Conservation (phyloP, 352 stramenopile genomes). For the Globisporangium cederbergense region DNA sequence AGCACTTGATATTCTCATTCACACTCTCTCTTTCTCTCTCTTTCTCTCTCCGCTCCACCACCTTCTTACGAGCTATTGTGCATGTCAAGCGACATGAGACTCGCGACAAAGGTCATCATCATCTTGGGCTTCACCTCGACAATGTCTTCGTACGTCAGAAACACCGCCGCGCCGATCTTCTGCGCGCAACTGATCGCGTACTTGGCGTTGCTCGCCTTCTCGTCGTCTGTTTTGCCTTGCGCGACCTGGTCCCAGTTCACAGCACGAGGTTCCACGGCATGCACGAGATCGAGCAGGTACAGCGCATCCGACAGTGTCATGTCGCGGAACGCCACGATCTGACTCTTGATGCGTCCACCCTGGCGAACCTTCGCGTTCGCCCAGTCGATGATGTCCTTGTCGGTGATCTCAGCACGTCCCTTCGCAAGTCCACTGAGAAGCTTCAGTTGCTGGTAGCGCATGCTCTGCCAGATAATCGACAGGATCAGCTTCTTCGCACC, state of each 20-base stretch:
- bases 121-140: conserved; percentile 93
- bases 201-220: conserved; percentile 89
- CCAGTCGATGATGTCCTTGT: conserved; percentile 83
- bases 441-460: conserved; percentile 90
- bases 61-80: conserved; percentile 33
- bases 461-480: conserved; percentile 93
- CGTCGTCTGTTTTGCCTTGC: conserved; percentile 56
- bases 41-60: no score
- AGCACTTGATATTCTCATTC: not conserved
- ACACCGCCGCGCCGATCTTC: conserved; percentile 91
- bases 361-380: conserved; percentile 81
- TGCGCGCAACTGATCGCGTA: conserved; percentile 92
- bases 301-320: conserved; percentile 63
- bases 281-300: conserved; percentile 87
- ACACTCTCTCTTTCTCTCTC: not conserved
- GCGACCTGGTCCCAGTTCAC: conserved; percentile 91
- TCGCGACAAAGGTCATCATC: conserved; percentile 89
- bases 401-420: conserved; percentile 52
- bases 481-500: conserved; percentile 92
- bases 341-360: conserved; percentile 58
- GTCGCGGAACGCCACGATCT: conserved; percentile 87
- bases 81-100: conserved; percentile 82
- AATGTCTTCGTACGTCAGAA: conserved; percentile 93
- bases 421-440: conserved; percentile 64
- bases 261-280: conserved; percentile 78